Conservation (phyloP, 345 rosid genomes). For the Syzygium grande region DNA sequence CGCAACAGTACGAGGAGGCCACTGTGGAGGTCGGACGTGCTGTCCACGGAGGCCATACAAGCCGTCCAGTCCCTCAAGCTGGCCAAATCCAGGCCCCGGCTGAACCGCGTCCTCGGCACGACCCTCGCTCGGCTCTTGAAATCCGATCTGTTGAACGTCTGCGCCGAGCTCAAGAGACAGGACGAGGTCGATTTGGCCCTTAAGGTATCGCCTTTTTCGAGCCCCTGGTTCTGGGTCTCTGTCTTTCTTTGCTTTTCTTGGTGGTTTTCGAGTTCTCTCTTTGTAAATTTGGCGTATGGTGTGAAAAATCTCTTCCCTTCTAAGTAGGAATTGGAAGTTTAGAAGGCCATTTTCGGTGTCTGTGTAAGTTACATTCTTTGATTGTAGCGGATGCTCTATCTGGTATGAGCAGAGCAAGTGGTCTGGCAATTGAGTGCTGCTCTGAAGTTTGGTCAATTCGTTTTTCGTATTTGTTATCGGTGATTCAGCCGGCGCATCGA, state of each 20-base stretch:
- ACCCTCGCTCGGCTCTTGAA: conserved; percentile 49
- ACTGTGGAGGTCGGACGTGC: conserved; percentile 34
- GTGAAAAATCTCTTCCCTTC: background rate
- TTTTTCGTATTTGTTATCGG: too few relatives aligned
- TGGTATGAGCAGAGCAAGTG: background rate
- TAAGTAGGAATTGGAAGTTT: background rate
- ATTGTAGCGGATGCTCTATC: background rate
- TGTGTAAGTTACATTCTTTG: background rate
- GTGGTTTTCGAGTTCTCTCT: background rate
- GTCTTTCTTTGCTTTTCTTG: background rate
- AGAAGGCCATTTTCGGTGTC: background rate
- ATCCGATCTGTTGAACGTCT: conserved; percentile 37
- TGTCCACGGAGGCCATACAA: conserved; percentile 48
- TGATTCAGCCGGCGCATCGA: too few relatives aligned
- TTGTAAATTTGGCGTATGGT: background rate
- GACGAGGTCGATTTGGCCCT: conserved; percentile 42
- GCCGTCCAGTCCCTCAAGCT: conserved; percentile 49
- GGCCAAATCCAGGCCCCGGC: conserved; percentile 23
- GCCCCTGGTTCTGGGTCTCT: background rate
- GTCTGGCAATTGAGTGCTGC: background rate
- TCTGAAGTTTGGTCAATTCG: background rate
- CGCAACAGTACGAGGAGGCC: conserved; percentile 24
- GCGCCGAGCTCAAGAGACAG: conserved; percentile 39
- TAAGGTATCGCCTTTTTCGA: conserved; percentile 8
- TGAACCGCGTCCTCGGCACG: conserved; percentile 13